Evolutionary conservation across 257 asterid species (phyloP).

Genomic region (Petrea volubilis): DNA sequence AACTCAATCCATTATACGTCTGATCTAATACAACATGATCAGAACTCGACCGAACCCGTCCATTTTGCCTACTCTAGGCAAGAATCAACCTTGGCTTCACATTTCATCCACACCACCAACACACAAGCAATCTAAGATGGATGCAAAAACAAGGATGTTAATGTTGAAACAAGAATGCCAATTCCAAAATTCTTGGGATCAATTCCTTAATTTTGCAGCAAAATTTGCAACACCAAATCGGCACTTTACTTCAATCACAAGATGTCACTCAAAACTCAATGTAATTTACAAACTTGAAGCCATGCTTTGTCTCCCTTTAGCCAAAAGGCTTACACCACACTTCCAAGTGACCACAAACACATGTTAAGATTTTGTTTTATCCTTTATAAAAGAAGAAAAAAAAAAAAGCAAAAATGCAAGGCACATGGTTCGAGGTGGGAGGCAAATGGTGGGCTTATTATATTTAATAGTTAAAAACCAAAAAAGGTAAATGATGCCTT

Average conservation of each 20-base stretch:
- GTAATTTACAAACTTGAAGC: neutral
- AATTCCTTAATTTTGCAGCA: neutral
- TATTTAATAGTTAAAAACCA: neutral
- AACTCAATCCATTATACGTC: too few relatives aligned
- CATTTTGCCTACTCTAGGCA: too few relatives aligned
- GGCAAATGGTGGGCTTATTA: constrained; percentile 1
- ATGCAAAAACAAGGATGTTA: too few relatives aligned
- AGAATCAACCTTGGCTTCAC: too few relatives aligned
- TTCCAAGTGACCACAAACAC: neutral
- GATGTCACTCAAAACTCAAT: neutral
- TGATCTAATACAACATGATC: too few relatives aligned
- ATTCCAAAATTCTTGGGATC: neutral
- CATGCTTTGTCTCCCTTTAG: too few relatives aligned
- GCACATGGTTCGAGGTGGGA: constrained; percentile 35
- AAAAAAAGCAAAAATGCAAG: neutral
- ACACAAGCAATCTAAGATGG: too few relatives aligned
- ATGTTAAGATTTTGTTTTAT: neutral
- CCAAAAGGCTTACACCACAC: neutral
- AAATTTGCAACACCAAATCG: neutral
- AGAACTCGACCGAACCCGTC: too few relatives aligned
- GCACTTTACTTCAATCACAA: constrained; percentile 21
- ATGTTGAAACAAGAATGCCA: too few relatives aligned
- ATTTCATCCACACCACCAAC: too few relatives aligned
- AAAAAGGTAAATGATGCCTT: constrained; percentile 27
- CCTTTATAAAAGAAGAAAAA: neutral